Evolutionary conservation across 495 filamentous ascomycete genomes (phyloP), one percentile per base, ranked within the genome.

Genomic region (Xylaria grammica): DNA sequence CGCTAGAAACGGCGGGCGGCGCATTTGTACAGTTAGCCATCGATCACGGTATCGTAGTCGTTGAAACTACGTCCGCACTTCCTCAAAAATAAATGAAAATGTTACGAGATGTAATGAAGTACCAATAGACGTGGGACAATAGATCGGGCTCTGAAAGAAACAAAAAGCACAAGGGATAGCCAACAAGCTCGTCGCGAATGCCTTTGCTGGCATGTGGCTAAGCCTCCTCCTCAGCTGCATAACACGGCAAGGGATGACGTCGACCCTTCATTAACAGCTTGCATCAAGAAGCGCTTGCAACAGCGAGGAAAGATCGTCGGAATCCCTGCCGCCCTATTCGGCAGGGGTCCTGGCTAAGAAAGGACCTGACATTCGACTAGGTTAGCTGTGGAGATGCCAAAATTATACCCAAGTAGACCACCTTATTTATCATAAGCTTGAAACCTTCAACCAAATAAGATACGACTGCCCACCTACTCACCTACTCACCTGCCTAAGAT

Each of bases 21-120:
- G 81, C 72, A 29, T 70, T 29, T 20, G 77, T 78, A 70, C 85
- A 88, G 50, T 83, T 82, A 42, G 66, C 66, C 48, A 65, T 65
- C 10, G 9, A 51, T 15, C 36, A 15, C 20, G 11, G 55, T 27
- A 42, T n/a, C n/a, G 15, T 17, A 13, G 29, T 26, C 5, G 50
- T 53, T n/a, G n/a, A 22, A 53, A 32, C 30, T 53, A 36, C 50
- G 27, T 8, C 26, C 17, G 8, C 29, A 19, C 2, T 17, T 24
- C n/a, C 29, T 32, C 8, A 30, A 52, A 32, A 27, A 2, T 5
- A 17, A 22, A 32, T 24, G 36, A 7, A 54, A 30, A 34, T 54
- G 3, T 54, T 5, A 34, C 20, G 2, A 10, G 5, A 30, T 10
- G 20, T 29, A 34, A 34, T 53, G 22, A 15, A 20, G 29, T 44